phyloP scores from a whole-genome alignment of 352 stramenopile genomes.

The Globisporangium irregulare region DNA sequence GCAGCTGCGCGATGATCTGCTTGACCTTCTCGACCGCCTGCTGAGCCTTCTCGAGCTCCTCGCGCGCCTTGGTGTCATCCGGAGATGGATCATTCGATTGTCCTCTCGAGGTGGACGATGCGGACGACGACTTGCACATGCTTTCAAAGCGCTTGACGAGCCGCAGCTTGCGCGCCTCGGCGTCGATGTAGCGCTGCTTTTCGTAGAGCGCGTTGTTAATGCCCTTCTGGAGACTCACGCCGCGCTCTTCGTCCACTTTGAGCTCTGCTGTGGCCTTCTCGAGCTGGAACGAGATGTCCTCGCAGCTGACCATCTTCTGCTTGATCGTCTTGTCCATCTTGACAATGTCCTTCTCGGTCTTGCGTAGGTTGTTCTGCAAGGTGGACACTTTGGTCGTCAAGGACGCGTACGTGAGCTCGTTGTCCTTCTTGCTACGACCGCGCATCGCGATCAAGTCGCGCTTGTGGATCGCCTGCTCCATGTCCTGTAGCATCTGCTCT shows the following conservation, averaged over 20 bases:
- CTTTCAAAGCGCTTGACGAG: slow-evolving; percentile 70
- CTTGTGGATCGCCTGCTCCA: slow-evolving; percentile 93
- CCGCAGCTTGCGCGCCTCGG: slow-evolving; percentile 60
- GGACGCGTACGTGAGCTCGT: slow-evolving; percentile 78
- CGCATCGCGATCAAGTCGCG: slow-evolving; percentile 91
- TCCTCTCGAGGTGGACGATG: slow-evolving; percentile 18
- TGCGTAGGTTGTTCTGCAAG: slow-evolving; percentile 68
- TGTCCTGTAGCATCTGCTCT: slow-evolving; percentile 92
- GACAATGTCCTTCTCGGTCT: slow-evolving; percentile 59
- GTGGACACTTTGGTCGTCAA: slow-evolving; percentile 85
- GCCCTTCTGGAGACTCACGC: slow-evolving; percentile 57
- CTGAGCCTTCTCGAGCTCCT: slow-evolving; percentile 53
- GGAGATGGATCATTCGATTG: slow-evolving; percentile 19
- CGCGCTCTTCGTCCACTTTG: slow-evolving; percentile 72
- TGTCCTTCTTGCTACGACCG: slow-evolving; percentile 77
- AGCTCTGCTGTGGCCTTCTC: slow-evolving; percentile 77
- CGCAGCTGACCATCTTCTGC: slow-evolving; percentile 46
- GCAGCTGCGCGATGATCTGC: slow-evolving; percentile 52
- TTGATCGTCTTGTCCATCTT: slow-evolving; percentile 71
- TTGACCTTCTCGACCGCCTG: slow-evolving; percentile 49
- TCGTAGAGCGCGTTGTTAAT: slow-evolving; percentile 91
- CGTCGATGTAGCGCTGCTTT: slow-evolving; percentile 87
- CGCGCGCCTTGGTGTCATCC: slow-evolving; percentile 46
- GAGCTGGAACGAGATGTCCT: slow-evolving; percentile 73
- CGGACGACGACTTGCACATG: slow-evolving; percentile 27